A percentile compares a stretch with the other conserved stretches of the same genome.
These are phyloP conservation scores for Tuber umbilicatum DNA, from an alignment of 495 filamentous ascomycete species.

Conservation along the genomic window DNA sequence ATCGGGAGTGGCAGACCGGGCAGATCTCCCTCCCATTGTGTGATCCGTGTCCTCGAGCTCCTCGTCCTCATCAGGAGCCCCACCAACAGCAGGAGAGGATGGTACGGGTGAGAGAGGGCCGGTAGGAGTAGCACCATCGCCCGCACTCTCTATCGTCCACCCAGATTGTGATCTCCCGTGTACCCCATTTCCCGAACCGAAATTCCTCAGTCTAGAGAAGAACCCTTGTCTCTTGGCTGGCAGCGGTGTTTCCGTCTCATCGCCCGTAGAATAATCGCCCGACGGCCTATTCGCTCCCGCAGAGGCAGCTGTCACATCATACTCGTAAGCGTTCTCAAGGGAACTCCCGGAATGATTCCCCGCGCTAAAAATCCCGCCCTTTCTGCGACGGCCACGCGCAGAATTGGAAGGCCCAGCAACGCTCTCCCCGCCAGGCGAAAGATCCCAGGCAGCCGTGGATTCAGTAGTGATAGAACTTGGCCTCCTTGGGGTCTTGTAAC, in stretches of 20 bases:
- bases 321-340: slow-evolving; percentile 30
- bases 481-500: slow-evolving; percentile 21
- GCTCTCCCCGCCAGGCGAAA: slow-evolving; percentile 33
- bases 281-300: slow-evolving; percentile 20
- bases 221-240: slow-evolving; percentile 31
- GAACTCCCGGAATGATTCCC: slow-evolving; percentile 29
- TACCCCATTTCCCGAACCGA: slow-evolving; percentile 23
- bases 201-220: slow-evolving; percentile 38
- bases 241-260: slow-evolving; percentile 38
- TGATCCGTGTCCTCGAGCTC: slow-evolving; percentile 21
- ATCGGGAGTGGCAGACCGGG: slow-evolving; percentile 13
- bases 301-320: slow-evolving; percentile 21
- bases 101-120: slow-evolving; percentile 27
- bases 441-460: slow-evolving; percentile 38
- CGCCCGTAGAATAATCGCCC: slow-evolving; percentile 35
- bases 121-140: slow-evolving; percentile 28
- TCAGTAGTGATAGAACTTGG: slow-evolving; percentile 31
- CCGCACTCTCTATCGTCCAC: slow-evolving; percentile 38
- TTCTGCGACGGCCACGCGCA: slow-evolving; percentile 25
- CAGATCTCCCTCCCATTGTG: slow-evolving; percentile 28
- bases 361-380: slow-evolving; percentile 24
- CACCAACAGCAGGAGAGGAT: slow-evolving; percentile 25
- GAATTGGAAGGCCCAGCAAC: slow-evolving; percentile 30
- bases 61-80: slow-evolving; percentile 31
- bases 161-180: slow-evolving; percentile 38